These are phyloP conservation scores for Epithemia pelagica DNA, from an alignment of 108 stramenopile genomes.

Conservation along the genomic window DNA sequence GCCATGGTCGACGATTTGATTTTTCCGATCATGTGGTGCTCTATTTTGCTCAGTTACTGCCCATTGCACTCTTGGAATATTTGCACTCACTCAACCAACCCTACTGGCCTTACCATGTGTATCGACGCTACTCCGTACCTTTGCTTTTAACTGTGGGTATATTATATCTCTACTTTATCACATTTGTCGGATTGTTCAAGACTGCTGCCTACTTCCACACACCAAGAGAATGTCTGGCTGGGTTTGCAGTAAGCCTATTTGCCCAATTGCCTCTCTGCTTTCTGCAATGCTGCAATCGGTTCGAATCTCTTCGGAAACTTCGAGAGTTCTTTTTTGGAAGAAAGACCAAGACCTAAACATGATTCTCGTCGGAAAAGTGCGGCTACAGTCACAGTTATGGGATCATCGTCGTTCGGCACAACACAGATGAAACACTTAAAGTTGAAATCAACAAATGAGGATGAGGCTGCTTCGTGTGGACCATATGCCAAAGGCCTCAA, in stretches of 20 bases:
- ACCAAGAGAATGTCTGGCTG: constrained; percentile 46
- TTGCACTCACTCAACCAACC: constrained; percentile 44
- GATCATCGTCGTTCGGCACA: too few species aligned
- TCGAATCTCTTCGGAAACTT: neutral
- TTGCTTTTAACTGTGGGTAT: constrained; percentile 28
- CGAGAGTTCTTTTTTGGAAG: constrained; percentile 6
- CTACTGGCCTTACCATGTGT: constrained; percentile 22
- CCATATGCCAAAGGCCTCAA: too few species aligned
- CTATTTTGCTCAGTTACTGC: constrained; percentile 71
- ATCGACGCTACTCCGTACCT: constrained; percentile 12
- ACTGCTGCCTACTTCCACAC: constrained; percentile 79
- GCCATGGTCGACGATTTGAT: constrained; percentile 63
- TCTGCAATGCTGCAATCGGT: constrained; percentile 21
- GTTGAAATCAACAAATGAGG: too few species aligned
- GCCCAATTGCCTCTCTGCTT: constrained; percentile 55
- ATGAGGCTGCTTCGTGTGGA: too few species aligned
- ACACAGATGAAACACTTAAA: too few species aligned
- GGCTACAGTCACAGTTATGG: too few species aligned
- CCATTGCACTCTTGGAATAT: constrained; percentile 55
- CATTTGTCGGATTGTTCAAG: constrained; percentile 49
- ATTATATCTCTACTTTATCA: constrained; percentile 59
- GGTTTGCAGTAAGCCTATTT: constrained; percentile 59
- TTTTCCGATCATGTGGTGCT: constrained; percentile 86
- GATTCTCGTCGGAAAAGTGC: too few species aligned
- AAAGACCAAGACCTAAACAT: neutral